phyloP scores from a whole-genome alignment of 139 green algal genomes.

The Volvox reticuliferus region DNA sequence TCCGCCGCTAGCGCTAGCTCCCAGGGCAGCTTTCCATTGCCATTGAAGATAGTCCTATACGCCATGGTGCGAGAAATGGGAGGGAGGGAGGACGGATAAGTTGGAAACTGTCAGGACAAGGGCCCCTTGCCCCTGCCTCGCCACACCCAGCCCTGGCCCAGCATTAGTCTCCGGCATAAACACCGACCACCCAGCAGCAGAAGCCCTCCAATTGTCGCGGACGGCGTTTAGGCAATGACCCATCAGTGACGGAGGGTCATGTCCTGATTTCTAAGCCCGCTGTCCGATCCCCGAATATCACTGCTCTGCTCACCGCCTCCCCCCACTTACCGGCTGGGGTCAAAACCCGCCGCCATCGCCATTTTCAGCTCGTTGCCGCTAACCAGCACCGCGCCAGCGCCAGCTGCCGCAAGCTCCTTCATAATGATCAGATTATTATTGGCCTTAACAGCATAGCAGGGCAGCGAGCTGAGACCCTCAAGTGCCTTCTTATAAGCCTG shows the following conservation, averaged over 20 bases:
- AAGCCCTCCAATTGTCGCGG: too few species aligned
- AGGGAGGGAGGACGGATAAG: too few species aligned
- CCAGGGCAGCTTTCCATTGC: slow-evolving; percentile 96
- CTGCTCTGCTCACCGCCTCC: background rate
- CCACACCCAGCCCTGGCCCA: too few species aligned
- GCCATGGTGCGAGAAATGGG: too few species aligned
- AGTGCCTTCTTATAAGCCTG: slow-evolving; percentile 89
- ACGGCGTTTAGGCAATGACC: too few species aligned
- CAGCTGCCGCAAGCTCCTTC: slow-evolving; percentile 78
- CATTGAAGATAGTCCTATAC: slow-evolving; percentile 82
- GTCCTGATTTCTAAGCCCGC: too few species aligned
- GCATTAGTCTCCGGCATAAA: too few species aligned
- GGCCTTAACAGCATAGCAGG: slow-evolving; percentile 97
- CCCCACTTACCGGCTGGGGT: slow-evolving; percentile 79
- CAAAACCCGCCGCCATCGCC: slow-evolving; percentile 90
- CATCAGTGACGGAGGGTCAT: too few species aligned
- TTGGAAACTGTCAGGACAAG: too few species aligned
- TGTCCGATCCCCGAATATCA: too few species aligned
- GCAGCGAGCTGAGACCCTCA: slow-evolving; percentile 87
- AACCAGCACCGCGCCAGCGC: slow-evolving; percentile 92
- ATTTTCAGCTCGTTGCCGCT: slow-evolving; percentile 95
- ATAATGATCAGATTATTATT: slow-evolving; percentile 99
- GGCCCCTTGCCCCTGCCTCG: too few species aligned
- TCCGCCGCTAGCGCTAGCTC: slow-evolving; percentile 93
- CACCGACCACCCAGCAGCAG: too few species aligned